Percentiles rank a stretch among this genome's conserved stretches.
These are phyloP conservation scores for Aaosphaeria arxii DNA, from an alignment of 2,329 filamentous ascomycete genomes.

Conservation along the genomic window DNA sequence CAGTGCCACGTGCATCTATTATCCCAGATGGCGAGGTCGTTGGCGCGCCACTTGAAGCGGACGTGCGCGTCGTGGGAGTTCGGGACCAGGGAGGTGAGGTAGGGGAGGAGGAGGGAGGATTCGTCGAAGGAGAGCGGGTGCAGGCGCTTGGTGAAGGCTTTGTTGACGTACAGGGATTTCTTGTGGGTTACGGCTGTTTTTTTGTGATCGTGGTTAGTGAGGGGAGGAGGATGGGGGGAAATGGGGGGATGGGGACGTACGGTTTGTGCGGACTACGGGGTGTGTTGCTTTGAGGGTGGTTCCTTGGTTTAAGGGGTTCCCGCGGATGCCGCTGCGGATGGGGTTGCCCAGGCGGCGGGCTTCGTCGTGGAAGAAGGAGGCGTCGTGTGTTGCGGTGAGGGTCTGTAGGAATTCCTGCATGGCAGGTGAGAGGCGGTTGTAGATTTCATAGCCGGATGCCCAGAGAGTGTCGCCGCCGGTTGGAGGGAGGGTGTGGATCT, in stretches of 20 bases:
- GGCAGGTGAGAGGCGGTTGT: slow-evolving; percentile 40
- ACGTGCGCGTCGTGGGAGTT: slow-evolving; percentile 59
- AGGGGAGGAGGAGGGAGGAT: slow-evolving; percentile 30
- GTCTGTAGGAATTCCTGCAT: slow-evolving; percentile 44
- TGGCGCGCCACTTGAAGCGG: slow-evolving; percentile 48
- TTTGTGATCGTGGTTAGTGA: not conserved
- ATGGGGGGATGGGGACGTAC: not conserved
- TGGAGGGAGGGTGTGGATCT: slow-evolving; percentile 37
- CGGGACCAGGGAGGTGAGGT: slow-evolving; percentile 49
- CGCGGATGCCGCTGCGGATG: not conserved
- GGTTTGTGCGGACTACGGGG: not conserved
- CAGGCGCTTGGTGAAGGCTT: not conserved
- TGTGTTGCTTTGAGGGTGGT: not conserved
- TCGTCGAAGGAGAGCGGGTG: not conserved
- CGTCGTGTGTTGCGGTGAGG: slow-evolving; percentile 40
- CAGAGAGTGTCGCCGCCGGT: slow-evolving; percentile 12
- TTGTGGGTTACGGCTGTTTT: not conserved
- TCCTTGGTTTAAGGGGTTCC: not conserved
- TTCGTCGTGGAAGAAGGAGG: slow-evolving; percentile 24
- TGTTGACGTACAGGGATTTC: not conserved
- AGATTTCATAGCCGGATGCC: slow-evolving; percentile 33
- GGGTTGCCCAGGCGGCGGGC: not conserved
- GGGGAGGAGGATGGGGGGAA: no score
- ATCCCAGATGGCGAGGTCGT: slow-evolving; percentile 12
- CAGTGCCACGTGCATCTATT: not conserved